Conservation (phyloP, 192 early-diverging fungal species). For the Entophlyctis luteolus region DNA sequence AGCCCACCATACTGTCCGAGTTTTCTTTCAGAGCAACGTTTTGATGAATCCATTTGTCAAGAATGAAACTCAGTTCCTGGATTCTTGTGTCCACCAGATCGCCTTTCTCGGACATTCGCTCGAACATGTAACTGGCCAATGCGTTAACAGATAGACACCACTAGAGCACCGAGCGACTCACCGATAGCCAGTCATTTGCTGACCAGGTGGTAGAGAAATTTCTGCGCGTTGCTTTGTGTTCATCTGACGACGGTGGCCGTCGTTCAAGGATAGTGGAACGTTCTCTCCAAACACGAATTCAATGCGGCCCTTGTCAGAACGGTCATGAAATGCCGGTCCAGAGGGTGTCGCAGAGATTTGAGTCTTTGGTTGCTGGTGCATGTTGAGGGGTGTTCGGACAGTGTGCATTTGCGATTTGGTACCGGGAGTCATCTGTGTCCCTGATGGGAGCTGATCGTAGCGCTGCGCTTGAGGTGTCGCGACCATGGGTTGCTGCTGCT, state of each 20-base stretch:
- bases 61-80: constrained; percentile 48
- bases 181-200: constrained; percentile 57
- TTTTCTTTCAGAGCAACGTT: not conserved
- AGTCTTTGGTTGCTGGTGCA: not conserved
- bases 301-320: constrained; percentile 34
- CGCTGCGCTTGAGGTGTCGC: not conserved
- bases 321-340: not conserved
- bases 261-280: constrained; percentile 30
- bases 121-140: constrained; percentile 65
- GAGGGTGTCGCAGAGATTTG: not conserved
- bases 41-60: constrained; percentile 29
- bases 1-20: not conserved
- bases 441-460: not conserved
- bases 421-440: too few relatives aligned
- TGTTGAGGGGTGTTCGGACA: constrained; percentile 1
- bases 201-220: constrained; percentile 35
- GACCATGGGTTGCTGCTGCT: not conserved
- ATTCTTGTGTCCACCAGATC: constrained; percentile 57
- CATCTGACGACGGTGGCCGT: too few relatives aligned
- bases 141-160: too few relatives aligned
- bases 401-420: too few relatives aligned
- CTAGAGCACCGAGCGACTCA: not conserved
- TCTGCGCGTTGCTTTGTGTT: not conserved
- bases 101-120: constrained; percentile 63
- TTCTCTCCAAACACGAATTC: constrained; percentile 60